Conservation (phyloP, 495 filamentous ascomycete genomes). For the Talaromyces ruber region DNA sequence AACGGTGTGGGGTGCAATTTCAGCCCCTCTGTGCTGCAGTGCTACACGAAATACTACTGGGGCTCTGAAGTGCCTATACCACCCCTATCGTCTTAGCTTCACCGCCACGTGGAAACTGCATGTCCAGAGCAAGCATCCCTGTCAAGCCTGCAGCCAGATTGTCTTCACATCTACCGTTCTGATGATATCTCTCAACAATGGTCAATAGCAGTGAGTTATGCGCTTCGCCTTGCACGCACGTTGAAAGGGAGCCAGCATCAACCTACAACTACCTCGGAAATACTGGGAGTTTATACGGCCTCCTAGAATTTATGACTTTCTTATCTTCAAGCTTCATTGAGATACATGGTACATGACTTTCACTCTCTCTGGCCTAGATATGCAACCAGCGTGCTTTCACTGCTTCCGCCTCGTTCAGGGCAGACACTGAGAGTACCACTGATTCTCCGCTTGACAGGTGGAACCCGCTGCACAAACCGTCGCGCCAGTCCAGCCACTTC, state of each 20-base stretch:
- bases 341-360: neutral
- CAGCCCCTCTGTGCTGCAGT: neutral
- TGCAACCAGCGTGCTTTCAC: neutral
- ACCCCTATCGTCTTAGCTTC: neutral
- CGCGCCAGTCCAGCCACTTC: constrained; percentile 33
- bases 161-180: neutral
- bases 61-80: neutral
- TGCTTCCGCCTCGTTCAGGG: too few relatives aligned
- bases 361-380: neutral
- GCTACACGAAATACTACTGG: neutral
- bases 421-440: constrained; percentile 45
- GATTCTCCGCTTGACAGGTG: constrained; percentile 32
- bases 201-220: neutral
- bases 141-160: neutral
- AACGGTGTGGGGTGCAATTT: neutral
- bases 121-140: neutral
- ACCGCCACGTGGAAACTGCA: constrained; percentile 2
- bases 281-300: neutral
- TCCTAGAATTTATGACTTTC: neutral
- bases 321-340: neutral
- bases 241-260: neutral
- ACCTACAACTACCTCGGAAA: neutral
- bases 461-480: constrained; percentile 34
- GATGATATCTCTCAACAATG: neutral
- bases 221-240: neutral